Conservation (phyloP, 1,139 yeast species). For the Geotrichum carabidarum region DNA sequence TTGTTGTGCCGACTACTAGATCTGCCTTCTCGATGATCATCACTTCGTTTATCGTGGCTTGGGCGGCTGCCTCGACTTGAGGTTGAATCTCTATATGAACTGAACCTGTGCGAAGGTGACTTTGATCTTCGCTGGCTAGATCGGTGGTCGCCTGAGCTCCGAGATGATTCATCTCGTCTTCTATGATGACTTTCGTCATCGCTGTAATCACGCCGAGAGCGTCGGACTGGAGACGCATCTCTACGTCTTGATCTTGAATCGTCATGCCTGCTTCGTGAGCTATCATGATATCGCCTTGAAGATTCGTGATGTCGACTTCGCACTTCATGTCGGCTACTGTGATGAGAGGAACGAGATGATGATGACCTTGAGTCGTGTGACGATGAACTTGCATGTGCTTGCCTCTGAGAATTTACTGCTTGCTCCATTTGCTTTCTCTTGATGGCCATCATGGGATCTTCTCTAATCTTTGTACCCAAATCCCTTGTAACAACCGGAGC, state of each 20-base stretch:
- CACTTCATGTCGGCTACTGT: slow-evolving; percentile 4
- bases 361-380: neutral
- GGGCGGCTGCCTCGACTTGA: neutral
- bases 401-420: slow-evolving; percentile 23
- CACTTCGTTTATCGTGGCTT: neutral
- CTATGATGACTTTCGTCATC: neutral
- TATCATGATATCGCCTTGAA: slow-evolving; percentile 1
- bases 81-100: neutral
- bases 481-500: slow-evolving; percentile 24
- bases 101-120: neutral
- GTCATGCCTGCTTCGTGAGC: neutral
- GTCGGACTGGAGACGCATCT: too few relatives aligned
- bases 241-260: neutral
- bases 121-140: neutral
- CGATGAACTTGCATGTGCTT: slow-evolving; percentile 10
- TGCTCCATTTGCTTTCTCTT: slow-evolving; percentile 41
- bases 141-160: neutral
- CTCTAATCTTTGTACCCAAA: slow-evolving; percentile 33
- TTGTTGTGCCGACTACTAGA: neutral
- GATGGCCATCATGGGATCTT: slow-evolving; percentile 56
- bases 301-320: slow-evolving; percentile 8
- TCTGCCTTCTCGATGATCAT: neutral
- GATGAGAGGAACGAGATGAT: neutral
- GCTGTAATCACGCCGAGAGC: slow-evolving; percentile 6
- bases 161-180: neutral